Conservation (phyloP, 306 rosid genomes). For the Inga oerstediana region DNA sequence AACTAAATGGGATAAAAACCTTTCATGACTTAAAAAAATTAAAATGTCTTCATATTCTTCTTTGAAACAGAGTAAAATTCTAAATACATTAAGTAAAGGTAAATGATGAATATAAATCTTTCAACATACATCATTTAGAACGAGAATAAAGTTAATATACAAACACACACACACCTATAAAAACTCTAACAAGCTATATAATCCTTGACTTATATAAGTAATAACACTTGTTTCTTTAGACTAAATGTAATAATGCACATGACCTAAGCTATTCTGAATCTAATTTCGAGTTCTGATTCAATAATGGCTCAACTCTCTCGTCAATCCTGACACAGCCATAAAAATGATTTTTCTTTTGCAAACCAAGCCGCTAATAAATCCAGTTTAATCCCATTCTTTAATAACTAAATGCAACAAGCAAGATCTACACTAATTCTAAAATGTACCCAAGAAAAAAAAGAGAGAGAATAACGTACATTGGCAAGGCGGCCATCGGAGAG, state of each 20-base stretch:
- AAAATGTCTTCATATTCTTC: neutral
- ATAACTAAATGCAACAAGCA: neutral
- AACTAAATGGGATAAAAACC: too few species aligned
- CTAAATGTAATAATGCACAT: neutral
- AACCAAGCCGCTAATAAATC: too few species aligned
- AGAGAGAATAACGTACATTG: constrained; percentile 41
- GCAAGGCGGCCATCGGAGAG: constrained; percentile 71
- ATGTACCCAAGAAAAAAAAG: neutral
- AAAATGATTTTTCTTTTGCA: too few species aligned
- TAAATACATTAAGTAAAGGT: neutral
- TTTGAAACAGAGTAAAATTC: neutral
- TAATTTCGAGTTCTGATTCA: too few species aligned
- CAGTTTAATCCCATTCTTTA: too few species aligned
- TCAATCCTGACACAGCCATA: too few species aligned
- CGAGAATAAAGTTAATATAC: neutral
- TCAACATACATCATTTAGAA: neutral
- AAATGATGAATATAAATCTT: neutral
- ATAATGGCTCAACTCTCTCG: too few species aligned
- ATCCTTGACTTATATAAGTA: neutral
- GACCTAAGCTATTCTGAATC: too few species aligned
- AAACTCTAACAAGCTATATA: too few species aligned
- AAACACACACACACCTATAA: too few species aligned
- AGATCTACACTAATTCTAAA: neutral
- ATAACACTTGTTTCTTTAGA: neutral
- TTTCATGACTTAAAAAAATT: too few species aligned